These are phyloP conservation scores for Triticum monococcum DNA, from an alignment of 176 grass and related monocot species.

Conservation along the genomic window DNA sequence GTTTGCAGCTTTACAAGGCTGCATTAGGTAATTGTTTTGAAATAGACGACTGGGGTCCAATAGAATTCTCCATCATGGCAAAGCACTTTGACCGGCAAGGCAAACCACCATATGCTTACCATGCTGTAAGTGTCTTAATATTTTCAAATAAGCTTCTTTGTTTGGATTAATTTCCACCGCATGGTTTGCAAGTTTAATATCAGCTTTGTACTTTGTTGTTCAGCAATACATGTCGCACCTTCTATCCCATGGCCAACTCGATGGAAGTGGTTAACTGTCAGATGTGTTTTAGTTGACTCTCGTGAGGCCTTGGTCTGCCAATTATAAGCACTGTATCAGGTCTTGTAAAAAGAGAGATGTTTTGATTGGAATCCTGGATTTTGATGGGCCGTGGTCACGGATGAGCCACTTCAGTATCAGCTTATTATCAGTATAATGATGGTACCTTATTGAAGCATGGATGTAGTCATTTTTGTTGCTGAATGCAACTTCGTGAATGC, in stretches of 20 bases:
- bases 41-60: conserved; percentile 85
- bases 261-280: conserved; percentile 52
- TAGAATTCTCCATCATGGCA: conserved; percentile 88
- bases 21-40: conserved; percentile 94
- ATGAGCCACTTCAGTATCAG: background rate
- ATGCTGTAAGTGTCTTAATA: conserved; percentile 55
- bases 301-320: background rate
- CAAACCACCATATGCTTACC: conserved; percentile 87
- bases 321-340: background rate
- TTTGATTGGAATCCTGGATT: background rate
- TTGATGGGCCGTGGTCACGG: background rate
- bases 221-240: conserved; percentile 95
- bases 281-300: background rate
- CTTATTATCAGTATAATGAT: background rate
- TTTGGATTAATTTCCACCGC: background rate
- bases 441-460: background rate
- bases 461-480: conserved; percentile 4
- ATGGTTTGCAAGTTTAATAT: conserved; percentile 13
- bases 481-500: conserved; percentile 14
- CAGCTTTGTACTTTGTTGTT: background rate
- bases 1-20: conserved; percentile 79
- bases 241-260: conserved; percentile 74
- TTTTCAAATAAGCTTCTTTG: background rate
- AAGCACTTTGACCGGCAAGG: conserved; percentile 94
- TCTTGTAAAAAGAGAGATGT: background rate